Conservation (phyloP, 192 early-diverging fungal genomes). For the Borealophlyctis nickersoniae region DNA sequence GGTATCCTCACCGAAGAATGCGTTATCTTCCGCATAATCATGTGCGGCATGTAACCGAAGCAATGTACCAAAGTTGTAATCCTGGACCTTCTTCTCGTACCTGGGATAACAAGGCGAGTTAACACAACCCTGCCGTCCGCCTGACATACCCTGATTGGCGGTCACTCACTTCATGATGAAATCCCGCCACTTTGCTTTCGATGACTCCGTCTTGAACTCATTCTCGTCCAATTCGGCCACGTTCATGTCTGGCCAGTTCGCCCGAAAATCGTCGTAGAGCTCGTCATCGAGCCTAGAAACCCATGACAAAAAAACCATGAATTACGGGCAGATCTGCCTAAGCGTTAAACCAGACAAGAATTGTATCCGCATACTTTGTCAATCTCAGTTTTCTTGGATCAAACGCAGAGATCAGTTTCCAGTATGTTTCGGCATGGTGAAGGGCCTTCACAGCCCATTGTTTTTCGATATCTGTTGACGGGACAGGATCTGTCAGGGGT, state of each 20-base stretch:
- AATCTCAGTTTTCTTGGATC: constrained; percentile 75
- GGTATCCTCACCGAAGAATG: constrained; percentile 74
- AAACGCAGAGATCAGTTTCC: constrained; percentile 70
- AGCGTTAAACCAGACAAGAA: no score
- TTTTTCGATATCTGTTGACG: constrained; percentile 64
- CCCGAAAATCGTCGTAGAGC: constrained; percentile 73
- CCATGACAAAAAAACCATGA: no score
- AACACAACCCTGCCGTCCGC: no score
- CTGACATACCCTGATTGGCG: not conserved
- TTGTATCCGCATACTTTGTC: constrained; percentile 57
- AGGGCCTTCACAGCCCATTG: constrained; percentile 95
- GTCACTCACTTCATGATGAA: constrained; percentile 67
- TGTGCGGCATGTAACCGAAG: constrained; percentile 70
- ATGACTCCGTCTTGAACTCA: constrained; percentile 73
- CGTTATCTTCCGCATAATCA: constrained; percentile 83
- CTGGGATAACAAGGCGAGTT: not conserved
- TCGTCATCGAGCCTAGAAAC: constrained; percentile 76
- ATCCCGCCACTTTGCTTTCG: constrained; percentile 85
- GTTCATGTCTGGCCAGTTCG: constrained; percentile 75
- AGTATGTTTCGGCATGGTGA: constrained; percentile 93
- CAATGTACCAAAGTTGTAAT: constrained; percentile 93
- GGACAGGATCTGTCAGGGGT: no score
- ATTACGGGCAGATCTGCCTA: no score
- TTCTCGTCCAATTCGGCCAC: constrained; percentile 64
- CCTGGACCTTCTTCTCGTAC: constrained; percentile 81